These are phyloP conservation scores for Hemisphaericaspora subhashii DNA, from an alignment of 1,139 yeast species.

Conservation along the genomic window DNA sequence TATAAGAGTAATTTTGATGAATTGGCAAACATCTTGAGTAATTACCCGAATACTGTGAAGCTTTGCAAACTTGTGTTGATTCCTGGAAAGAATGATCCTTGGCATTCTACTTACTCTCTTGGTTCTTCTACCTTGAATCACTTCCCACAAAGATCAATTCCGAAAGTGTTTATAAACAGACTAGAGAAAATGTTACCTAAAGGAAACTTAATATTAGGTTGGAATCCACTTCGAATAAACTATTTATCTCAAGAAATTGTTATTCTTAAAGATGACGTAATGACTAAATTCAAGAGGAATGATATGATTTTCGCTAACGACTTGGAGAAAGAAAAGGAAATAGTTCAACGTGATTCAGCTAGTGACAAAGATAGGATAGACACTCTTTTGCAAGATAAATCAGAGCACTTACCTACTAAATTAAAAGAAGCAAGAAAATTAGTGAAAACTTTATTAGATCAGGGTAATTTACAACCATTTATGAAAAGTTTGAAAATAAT, in stretches of 20 bases:
- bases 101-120: slow-evolving; percentile 73
- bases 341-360: slow-evolving; percentile 18
- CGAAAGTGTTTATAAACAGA: slow-evolving; percentile 67
- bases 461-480: slow-evolving; percentile 86
- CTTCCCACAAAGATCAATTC: slow-evolving; percentile 74
- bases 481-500: slow-evolving; percentile 59
- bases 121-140: slow-evolving; percentile 59
- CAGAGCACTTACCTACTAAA: slow-evolving; percentile 33
- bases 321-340: slow-evolving; percentile 29
- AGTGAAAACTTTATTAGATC: slow-evolving; percentile 80
- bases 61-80: slow-evolving; percentile 58
- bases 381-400: slow-evolving; percentile 17
- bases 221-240: slow-evolving; percentile 80
- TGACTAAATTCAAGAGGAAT: slow-evolving; percentile 68
- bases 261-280: slow-evolving; percentile 69
- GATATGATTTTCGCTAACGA: slow-evolving; percentile 56
- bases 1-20: slow-evolving; percentile 77
- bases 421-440: slow-evolving; percentile 70
- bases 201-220: slow-evolving; percentile 49
- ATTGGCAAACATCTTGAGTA: slow-evolving; percentile 55
- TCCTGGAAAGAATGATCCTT: slow-evolving; percentile 93
- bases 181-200: slow-evolving; percentile 63
- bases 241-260: slow-evolving; percentile 85
- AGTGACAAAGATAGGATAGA: slow-evolving; percentile 19
- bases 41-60: slow-evolving; percentile 32